Evolutionary conservation across 345 rosid genomes (phyloP), one percentile per base, ranked within the genome.

Genomic region (Linum lewisii): DNA sequence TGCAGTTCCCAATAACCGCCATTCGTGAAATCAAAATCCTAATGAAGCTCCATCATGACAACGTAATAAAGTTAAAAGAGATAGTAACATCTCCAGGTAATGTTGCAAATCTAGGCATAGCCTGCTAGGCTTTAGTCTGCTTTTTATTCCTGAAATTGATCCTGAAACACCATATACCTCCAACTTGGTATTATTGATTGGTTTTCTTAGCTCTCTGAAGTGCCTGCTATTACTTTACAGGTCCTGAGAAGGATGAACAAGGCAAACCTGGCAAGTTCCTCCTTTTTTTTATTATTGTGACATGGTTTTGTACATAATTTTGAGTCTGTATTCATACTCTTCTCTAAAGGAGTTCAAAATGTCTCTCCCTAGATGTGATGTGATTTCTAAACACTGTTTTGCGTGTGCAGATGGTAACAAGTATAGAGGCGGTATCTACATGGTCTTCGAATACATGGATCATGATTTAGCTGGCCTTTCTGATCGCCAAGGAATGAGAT

Each of bases 391-490:
- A 47, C 9, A 24, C 18, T 14, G 20, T 50, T 6, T 57, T 57
- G 8, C 25, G 11, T 47, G 42, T 81, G 59, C 76, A 88, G 97
- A 84, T 80, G 89, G 85, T 47, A 84, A 86, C 73, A 92, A 92
- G 78, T 88, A 88, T 73, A 92, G 83, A 71, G 91, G 98, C 57
- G 95, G 98, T 25, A 88, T 87, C 58, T 92, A 88, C 73, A 88
- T 92, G 98, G 98, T 92, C 61, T 92, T 88, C 63, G 97, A 88
- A 61, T 92, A 88, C 76, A 88, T 92, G 98, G 98, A 92, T 75
- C 95, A 88, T 78, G 98, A 88, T 60, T 77, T 93, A 81, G 88
- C 91, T 34, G 97, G 99, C 44, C 94, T 89, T 37, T 80, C 97
- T 63, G 94, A 93, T 75, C 94, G 97, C 69, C 94, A 93, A 66